phyloP scores from a whole-genome alignment of 768 basidiomycete genomes.

The Hygrocybe coccinea region DNA sequence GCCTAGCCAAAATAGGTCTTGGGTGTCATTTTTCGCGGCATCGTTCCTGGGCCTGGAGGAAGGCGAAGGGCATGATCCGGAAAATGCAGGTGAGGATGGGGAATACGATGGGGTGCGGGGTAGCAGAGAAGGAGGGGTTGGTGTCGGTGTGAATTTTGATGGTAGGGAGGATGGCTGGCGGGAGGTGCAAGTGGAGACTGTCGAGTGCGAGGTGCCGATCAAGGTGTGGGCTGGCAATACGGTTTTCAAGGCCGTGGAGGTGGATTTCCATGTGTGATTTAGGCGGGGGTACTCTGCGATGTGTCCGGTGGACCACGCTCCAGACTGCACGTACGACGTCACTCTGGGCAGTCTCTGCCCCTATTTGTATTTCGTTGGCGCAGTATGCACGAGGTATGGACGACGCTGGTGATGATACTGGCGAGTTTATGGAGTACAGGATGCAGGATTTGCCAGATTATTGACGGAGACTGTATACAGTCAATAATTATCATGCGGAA shows the following conservation, averaged over 20 bases:
- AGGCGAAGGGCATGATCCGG: conserved; percentile 52
- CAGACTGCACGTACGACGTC: neutral
- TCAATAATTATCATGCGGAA: too few species aligned
- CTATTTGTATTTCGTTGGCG: too few species aligned
- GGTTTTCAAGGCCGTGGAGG: conserved; percentile 72
- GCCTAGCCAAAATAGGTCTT: conserved; percentile 25
- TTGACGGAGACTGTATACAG: too few species aligned
- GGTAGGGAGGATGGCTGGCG: conserved; percentile 60
- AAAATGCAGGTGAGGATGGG: conserved; percentile 24
- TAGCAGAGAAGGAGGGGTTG: conserved; percentile 46
- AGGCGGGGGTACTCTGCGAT: neutral
- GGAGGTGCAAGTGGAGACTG: conserved; percentile 72
- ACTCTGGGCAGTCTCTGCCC: neutral
- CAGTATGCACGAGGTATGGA: too few species aligned
- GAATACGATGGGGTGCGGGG: conserved; percentile 49
- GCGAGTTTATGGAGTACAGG: too few species aligned
- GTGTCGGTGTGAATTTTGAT: conserved; percentile 47
- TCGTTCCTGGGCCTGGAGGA: conserved; percentile 37
- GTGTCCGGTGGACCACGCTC: neutral
- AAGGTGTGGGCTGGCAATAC: conserved; percentile 87
- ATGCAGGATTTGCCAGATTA: too few species aligned
- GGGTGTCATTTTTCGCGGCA: conserved; percentile 37
- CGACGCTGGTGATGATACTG: too few species aligned
- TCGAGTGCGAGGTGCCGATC: conserved; percentile 92
- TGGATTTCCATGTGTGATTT: conserved; percentile 66